Conservation (phyloP, 1,284 basidiomycete genomes). For the Ganoderma lucidum region DNA sequence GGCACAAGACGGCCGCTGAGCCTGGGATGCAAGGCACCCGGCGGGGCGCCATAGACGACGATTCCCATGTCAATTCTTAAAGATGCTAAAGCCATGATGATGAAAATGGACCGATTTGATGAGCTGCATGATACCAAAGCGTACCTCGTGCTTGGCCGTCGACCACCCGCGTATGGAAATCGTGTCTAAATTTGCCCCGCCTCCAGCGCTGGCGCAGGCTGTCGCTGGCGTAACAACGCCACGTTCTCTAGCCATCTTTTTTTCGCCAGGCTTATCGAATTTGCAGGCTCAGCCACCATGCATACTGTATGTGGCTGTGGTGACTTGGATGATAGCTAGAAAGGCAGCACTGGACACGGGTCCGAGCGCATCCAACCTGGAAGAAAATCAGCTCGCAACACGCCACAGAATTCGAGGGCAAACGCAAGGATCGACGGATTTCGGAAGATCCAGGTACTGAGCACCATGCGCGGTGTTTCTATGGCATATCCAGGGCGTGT, state of each 20-base stretch:
- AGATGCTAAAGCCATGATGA: not conserved
- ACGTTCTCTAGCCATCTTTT: not conserved
- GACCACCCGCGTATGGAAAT: not conserved
- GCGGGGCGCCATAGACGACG: not conserved
- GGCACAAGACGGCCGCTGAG: not conserved
- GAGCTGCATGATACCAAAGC: not conserved
- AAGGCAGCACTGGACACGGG: not conserved
- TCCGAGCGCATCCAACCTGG: not conserved
- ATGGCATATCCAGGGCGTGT: not conserved
- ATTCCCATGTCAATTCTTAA: slow-evolving; percentile 4
- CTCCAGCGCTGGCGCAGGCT: not conserved
- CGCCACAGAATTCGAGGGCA: not conserved
- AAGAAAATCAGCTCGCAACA: not conserved
- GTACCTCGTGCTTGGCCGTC: not conserved
- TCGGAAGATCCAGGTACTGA: not conserved
- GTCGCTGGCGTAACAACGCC: not conserved
- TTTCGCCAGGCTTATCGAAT: not conserved
- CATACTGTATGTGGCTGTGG: not conserved
- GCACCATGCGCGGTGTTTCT: not conserved
- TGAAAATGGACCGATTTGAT: not conserved
- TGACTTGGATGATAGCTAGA: not conserved
- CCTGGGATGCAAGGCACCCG: slow-evolving; percentile 1
- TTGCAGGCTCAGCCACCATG: not conserved
- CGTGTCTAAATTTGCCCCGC: not conserved
- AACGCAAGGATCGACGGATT: not conserved